phyloP scores from a whole-genome alignment of 768 basidiomycete species.

The Mycena floridula region DNA sequence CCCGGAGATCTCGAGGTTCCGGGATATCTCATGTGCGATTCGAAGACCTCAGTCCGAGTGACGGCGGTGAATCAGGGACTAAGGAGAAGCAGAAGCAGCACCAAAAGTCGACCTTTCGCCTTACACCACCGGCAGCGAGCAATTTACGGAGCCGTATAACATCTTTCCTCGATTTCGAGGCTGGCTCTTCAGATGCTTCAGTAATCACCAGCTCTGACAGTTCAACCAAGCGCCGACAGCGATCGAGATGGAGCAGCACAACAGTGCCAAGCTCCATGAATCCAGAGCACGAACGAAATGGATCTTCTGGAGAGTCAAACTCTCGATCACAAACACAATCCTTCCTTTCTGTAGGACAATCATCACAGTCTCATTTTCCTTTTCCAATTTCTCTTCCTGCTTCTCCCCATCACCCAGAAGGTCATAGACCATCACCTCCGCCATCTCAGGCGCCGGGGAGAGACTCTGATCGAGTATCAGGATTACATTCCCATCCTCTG shows the following conservation, averaged over 20 bases:
- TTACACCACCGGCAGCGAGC: slow-evolving; percentile 17
- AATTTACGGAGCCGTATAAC: slow-evolving; percentile 9
- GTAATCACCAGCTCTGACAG: slow-evolving; percentile 12
- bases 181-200: slow-evolving; percentile 23
- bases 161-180: slow-evolving; percentile 35
- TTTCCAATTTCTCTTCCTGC: slow-evolving; percentile 41
- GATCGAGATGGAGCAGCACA: slow-evolving; percentile 38
- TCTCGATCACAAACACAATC: slow-evolving; percentile 14
- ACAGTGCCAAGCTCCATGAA: slow-evolving; percentile 25
- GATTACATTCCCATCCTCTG: slow-evolving; percentile 21
- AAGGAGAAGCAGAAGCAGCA: neutral
- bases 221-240: slow-evolving; percentile 4
- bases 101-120: slow-evolving; percentile 11
- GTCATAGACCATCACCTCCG: slow-evolving; percentile 14
- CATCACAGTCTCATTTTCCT: slow-evolving; percentile 25
- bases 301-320: slow-evolving; percentile 17
- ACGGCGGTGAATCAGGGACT: neutral
- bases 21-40: slow-evolving; percentile 3
- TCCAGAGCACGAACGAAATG: slow-evolving; percentile 6
- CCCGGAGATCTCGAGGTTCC: slow-evolving; percentile 1
- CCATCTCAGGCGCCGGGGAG: slow-evolving; percentile 4
- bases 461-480: slow-evolving; percentile 4
- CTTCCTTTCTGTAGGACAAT: slow-evolving; percentile 12
- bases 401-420: slow-evolving; percentile 29
- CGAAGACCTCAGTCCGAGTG: neutral